Conservation (phyloP, 805 yeast species). For the Jamesozyma rosinii region DNA sequence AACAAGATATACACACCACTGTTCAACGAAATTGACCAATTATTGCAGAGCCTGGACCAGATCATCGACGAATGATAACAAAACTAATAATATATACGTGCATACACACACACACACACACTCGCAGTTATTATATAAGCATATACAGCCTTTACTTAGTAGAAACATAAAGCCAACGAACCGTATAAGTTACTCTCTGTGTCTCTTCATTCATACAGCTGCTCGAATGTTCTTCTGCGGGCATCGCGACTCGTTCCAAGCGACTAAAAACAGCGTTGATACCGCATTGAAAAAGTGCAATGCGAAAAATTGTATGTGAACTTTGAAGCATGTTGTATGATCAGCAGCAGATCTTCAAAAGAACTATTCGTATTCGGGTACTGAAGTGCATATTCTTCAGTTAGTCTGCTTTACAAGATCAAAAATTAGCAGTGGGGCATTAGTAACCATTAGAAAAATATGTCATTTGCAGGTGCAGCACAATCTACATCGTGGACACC, state of each 20-base stretch:
- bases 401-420: too few relatives aligned
- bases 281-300: not conserved
- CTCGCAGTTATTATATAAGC: not conserved
- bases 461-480: not conserved
- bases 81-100: too few relatives aligned
- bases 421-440: too few relatives aligned
- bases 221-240: too few relatives aligned
- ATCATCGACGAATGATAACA: conserved; percentile 6
- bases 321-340: not conserved
- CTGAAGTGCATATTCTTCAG: too few relatives aligned
- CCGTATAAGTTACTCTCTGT: too few relatives aligned
- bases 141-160: not conserved
- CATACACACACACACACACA: not conserved
- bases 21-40: conserved; percentile 37
- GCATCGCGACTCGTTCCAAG: not conserved
- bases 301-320: too few relatives aligned
- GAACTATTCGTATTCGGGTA: too few relatives aligned
- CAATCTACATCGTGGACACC: conserved; percentile 48
- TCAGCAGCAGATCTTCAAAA: too few relatives aligned
- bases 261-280: not conserved
- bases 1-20: conserved; percentile 51
- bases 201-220: too few relatives aligned
- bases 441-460: too few relatives aligned
- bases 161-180: not conserved
- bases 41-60: conserved; percentile 23